Evolutionary conservation across 805 yeast species (phyloP).

Genomic region (Wickerhamomyces ciferrii): DNA sequence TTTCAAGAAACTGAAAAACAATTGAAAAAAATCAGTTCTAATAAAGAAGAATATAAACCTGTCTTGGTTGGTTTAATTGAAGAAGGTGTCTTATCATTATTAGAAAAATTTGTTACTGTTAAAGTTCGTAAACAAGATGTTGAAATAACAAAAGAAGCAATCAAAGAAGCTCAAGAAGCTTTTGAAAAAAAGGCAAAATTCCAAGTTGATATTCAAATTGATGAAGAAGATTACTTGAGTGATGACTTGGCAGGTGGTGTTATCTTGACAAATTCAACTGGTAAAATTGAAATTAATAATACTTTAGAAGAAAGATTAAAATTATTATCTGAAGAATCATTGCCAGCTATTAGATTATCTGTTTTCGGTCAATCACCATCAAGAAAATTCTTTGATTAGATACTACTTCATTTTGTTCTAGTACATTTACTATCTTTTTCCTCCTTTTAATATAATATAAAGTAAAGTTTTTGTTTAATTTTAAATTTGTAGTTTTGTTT

Average conservation of each 20-base stretch:
- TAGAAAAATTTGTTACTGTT: conserved; percentile 65
- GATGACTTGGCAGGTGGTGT: conserved; percentile 83
- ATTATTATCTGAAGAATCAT: conserved; percentile 73
- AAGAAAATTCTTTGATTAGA: conserved; percentile 86
- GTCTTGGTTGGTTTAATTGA: conserved; percentile 74
- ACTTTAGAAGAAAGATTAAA: conserved; percentile 92
- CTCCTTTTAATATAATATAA: no score
- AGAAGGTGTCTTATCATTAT: conserved; percentile 66
- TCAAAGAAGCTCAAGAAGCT: conserved; percentile 52
- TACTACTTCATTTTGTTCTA: no score
- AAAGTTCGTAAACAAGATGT: conserved; percentile 66
- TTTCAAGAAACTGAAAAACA: conserved; percentile 64
- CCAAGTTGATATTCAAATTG: conserved; percentile 49
- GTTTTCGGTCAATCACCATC: conserved; percentile 79
- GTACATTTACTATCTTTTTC: no score
- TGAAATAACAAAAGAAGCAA: conserved; percentile 50
- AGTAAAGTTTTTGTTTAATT: no score
- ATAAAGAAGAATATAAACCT: conserved; percentile 56
- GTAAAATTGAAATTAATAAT: conserved; percentile 86
- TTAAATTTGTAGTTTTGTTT: no score
- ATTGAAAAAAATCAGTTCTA: conserved; percentile 52
- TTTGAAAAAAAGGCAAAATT: conserved; percentile 60
- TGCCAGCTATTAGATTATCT: conserved; percentile 90
- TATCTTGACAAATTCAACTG: conserved; percentile 59
- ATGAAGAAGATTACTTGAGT: conserved; percentile 52